These are phyloP conservation scores for Pseudopithomyces chartarum DNA, from an alignment of 2,329 filamentous ascomycete genomes.

Conservation along the genomic window DNA sequence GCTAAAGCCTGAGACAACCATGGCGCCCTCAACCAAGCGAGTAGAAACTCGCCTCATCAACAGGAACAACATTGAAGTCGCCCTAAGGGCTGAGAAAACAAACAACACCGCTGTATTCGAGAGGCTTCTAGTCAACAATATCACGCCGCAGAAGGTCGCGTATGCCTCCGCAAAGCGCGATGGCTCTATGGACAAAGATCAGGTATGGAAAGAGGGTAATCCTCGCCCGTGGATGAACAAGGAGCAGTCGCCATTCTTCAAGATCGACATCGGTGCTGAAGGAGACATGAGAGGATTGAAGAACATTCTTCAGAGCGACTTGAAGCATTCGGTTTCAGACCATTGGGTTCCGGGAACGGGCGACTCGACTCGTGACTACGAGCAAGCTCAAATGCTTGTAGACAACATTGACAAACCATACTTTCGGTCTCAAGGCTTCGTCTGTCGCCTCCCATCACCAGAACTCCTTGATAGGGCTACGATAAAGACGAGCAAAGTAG, in stretches of 20 bases:
- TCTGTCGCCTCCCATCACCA: not conserved
- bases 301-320: not conserved
- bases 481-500: not conserved
- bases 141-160: no score
- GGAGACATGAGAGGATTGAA: not conserved
- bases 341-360: not conserved
- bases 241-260: not conserved
- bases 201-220: no score
- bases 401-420: not conserved
- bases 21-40: no score
- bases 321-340: not conserved
- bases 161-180: no score
- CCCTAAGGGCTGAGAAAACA: no score
- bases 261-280: not conserved
- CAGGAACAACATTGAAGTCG: no score
- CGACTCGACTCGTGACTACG: not conserved
- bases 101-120: no score
- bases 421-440: not conserved
- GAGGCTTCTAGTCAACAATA: no score
- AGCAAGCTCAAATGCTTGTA: not conserved
- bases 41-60: no score
- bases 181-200: no score
- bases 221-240: not conserved
- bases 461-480: conserved; percentile 8
- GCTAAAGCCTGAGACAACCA: no score